Conservation (phyloP, 2,329 filamentous ascomycete genomes). For the Aureobasidium sp. region DNA sequence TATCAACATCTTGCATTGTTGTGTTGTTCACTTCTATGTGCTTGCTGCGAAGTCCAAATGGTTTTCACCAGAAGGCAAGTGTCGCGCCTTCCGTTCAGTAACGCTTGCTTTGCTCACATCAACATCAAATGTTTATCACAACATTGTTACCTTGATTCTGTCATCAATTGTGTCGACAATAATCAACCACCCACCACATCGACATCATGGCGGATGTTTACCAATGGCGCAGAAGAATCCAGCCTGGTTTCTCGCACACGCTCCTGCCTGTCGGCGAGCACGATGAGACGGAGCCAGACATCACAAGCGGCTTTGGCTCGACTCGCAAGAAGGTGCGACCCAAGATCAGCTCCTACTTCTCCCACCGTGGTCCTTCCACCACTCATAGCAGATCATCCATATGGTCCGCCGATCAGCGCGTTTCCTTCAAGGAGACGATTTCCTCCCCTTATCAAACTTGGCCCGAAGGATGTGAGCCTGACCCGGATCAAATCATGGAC, state of each 20-base stretch:
- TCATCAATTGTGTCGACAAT: too few relatives aligned
- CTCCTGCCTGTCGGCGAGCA: constrained; percentile 20
- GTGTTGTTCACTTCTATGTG: neutral
- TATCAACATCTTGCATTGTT: neutral
- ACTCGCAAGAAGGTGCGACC: constrained; percentile 30
- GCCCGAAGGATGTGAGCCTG: neutral
- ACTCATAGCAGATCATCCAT: constrained; percentile 15
- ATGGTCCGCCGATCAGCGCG: neutral
- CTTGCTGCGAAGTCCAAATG: neutral
- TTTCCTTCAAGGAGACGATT: neutral
- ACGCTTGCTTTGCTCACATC: neutral
- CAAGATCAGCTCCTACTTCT: constrained; percentile 33
- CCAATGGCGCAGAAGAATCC: constrained; percentile 29
- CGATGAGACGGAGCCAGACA: constrained; percentile 20
- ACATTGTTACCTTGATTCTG: too few relatives aligned
- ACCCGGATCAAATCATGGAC: constrained; percentile 21
- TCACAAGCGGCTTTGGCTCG: constrained; percentile 22
- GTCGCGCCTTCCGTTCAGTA: neutral
- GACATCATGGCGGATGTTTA: constrained; percentile 27
- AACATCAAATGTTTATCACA: neutral
- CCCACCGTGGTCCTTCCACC: constrained; percentile 21
- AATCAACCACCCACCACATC: neutral
- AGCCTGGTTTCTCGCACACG: constrained; percentile 23
- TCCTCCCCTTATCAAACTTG: neutral
- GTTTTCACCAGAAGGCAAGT: neutral